Evolutionary conservation across 192 early-diverging fungal genomes (phyloP), one percentile per base, ranked within the genome.

Genomic region (Chytriomyces hyalinus): DNA sequence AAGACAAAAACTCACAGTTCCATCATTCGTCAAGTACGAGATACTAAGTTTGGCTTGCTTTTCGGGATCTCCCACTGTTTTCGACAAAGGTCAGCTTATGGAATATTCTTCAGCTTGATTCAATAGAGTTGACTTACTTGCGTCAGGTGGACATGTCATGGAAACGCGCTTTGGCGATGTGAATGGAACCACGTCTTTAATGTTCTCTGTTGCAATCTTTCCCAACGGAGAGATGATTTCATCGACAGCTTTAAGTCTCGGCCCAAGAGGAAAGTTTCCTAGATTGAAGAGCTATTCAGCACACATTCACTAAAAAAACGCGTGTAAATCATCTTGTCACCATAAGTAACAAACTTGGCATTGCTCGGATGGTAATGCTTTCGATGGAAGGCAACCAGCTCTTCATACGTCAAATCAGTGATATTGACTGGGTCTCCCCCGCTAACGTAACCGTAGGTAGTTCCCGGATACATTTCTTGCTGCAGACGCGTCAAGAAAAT

Each of bases 291-390:
- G 28, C 15, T 53, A 28, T 36, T 11, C 45, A 17, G 51, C 28
- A 43, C 13, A 10, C 28, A 44, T 47, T 10, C 45, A 57, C 6
- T 22, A n/a, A 15, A 20, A 20, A 57, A 26, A 57, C 13, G 13
- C 20, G 15, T 4, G 8, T 20, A 69, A 69, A 24, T 15, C 17
- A n/a, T 61, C 17, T 13, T 10, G 15, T 13, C 24, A 70, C 96
- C 96, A 82, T 97, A 98, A 15, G 95, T 94, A 75, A 93, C 96
- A 78, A 97, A 92, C 10, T 88, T 89, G 8, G 94, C 92, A 81
- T 98, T 98, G 79, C 93, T 93, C 20, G 97, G 97, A 74, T 97
- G 96, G 79, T 98, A 98, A 60, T 94, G 87, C 7, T 83, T 84
- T 20, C 86, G 85, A 76, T 98, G 97, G 83, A 97, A 98, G 17